Base-by-base conservation (phyloP, 352 stramenopile genomes). In the Thalassiosira mediterranea region DNA sequence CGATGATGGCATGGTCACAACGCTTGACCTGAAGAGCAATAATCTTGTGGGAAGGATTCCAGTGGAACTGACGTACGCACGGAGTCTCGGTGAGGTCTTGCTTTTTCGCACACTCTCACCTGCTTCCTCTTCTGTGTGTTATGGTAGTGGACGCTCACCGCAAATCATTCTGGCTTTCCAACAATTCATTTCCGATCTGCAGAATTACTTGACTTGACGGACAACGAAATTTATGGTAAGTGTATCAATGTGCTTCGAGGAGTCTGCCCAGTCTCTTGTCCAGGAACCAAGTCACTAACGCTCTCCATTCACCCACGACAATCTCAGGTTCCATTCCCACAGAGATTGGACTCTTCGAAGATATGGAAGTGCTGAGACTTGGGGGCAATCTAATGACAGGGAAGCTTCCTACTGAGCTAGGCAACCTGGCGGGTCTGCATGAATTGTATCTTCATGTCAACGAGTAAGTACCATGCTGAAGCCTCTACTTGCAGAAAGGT, bases 321-420 rank as follows among this genome's bases (percentile, higher is more conserved):
- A n/a, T n/a, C 13, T 13, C 34, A 72, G 62, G 62, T 63, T 11
- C 25, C 8, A 68, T 82, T 49, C 73, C 73, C 8, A 72, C 73
- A 10, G 58, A 76, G 46, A 69, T 82, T 62, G 73, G 65, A 3
- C 63, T 4, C 26, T 63, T 82, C 59, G 40, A 77, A 40, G 66
- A 76, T 21, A 40, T 82, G 26, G 73, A 82, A 42, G 28, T 58
- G 10, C 28, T 82, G 4, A 49, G 62, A 29, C 44, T 83, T 25
- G 70, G 57, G 40, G 63, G 37, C 10, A 83, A 79, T 52, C 29
- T 76, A 11, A 44, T 83, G 10, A 66, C 28, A 31, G 83, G 79
- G 23, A 1, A 31, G n/a, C 52, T 90, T 32, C 83, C 79, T 31
- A 47, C 58, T 15, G 62, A 86, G 26, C n/a, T 89, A 15, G 63